Percentiles rank a stretch among this genome's conserved stretches.
Conservation (phyloP, 2,329 filamentous ascomycete species). For the Ophiosphaerella narmari region DNA sequence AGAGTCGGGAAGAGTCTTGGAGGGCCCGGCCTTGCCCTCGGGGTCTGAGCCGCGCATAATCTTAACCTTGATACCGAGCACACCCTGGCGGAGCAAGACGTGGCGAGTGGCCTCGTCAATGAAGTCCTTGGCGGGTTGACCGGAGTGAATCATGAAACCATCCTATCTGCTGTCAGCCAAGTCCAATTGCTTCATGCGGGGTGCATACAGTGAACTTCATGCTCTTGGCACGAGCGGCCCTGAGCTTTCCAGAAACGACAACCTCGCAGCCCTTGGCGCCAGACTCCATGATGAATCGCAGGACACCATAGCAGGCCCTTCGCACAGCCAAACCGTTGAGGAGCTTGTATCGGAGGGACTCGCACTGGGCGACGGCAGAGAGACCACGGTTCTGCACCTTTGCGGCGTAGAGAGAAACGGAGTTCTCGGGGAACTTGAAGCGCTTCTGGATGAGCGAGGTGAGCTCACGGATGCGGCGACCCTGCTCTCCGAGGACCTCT, state of each 20-base stretch:
- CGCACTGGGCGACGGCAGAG: constrained; percentile 99
- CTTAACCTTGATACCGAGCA: constrained; percentile 99
- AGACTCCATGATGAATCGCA: constrained; percentile 99
- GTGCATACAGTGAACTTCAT: constrained; percentile 97
- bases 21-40: constrained; percentile 97
- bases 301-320: constrained; percentile 99
- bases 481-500: constrained; percentile 99
- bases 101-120: constrained; percentile 98
- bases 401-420: constrained; percentile 98
- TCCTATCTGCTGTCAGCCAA: constrained; percentile 57
- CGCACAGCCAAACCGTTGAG: constrained; percentile 99
- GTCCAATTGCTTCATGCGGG: neutral
- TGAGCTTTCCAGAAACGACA: constrained; percentile 98
- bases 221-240: constrained; percentile 98
- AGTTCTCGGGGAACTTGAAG: constrained; percentile 99
- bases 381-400: constrained; percentile 99
- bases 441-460: constrained; percentile 99
- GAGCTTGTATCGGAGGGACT: constrained; percentile 99
- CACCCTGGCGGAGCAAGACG: constrained; percentile 99
- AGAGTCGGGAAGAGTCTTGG: constrained; percentile 96
- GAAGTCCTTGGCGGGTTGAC: constrained; percentile 99
- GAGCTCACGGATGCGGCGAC: constrained; percentile 99
- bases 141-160: constrained; percentile 99
- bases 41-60: constrained; percentile 99
- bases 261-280: constrained; percentile 99